Percentiles rank a stretch among this genome's conserved stretches.
Conservation (phyloP, 2,329 filamentous ascomycete species). For the Aspergillus hiratsukae region DNA sequence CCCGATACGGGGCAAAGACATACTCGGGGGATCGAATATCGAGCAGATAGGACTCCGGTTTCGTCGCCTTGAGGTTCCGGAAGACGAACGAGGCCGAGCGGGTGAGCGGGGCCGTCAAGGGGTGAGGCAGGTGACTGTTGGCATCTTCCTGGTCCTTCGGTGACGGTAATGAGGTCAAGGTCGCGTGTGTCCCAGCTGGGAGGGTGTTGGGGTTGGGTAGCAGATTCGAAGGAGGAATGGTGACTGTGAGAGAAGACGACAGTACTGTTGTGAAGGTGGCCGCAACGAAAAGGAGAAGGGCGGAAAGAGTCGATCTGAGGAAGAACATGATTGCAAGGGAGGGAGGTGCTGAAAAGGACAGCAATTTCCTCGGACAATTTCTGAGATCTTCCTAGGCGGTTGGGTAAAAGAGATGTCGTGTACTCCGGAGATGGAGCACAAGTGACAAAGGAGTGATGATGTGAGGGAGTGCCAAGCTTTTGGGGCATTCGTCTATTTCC, state of each 20-base stretch:
- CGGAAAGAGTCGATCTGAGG: constrained; percentile 3
- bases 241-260: constrained; percentile 32
- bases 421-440: no score
- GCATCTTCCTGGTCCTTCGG: constrained; percentile 32
- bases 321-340: constrained; percentile 12
- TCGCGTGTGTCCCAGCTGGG: constrained; percentile 47
- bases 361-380: not conserved
- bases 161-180: constrained; percentile 43
- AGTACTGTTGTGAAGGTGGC: constrained; percentile 15
- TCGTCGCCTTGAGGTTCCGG: constrained; percentile 51
- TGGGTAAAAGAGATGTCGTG: not conserved
- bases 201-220: constrained; percentile 42
- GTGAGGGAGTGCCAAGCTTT: not conserved
- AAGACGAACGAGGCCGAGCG: constrained; percentile 70
- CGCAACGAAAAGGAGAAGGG: constrained; percentile 16
- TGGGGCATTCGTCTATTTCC: not conserved
- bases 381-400: not conserved
- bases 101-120: constrained; percentile 60
- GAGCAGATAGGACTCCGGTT: constrained; percentile 64
- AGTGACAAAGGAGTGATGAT: not conserved
- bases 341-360: not conserved
- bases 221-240: constrained; percentile 38
- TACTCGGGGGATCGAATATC: constrained; percentile 73
- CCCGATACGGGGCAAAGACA: constrained; percentile 71
- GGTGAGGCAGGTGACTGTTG: constrained; percentile 38